Percentiles rank a stretch among this genome's conserved stretches.
These are phyloP conservation scores for slime mould (Dictyostelium discoideum) DNA, from an alignment of 78 protist genomes.

Conservation along the genomic window DNA sequence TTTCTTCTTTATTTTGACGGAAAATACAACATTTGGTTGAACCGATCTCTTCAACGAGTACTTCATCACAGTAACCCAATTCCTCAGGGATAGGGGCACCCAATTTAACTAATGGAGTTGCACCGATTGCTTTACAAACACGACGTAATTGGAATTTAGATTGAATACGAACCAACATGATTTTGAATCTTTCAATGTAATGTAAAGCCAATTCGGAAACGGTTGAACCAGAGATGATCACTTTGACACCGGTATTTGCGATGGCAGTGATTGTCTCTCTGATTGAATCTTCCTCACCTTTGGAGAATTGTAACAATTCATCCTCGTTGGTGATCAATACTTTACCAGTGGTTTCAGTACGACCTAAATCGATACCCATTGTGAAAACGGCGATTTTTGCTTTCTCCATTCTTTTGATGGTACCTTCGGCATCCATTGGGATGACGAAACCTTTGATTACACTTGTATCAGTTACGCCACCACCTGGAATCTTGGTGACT, in stretches of 20 bases:
- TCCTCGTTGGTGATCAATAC: constrained; percentile 95
- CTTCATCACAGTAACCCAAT: constrained; percentile 91
- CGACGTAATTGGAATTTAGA: constrained; percentile 98
- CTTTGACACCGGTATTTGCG: constrained; percentile 96
- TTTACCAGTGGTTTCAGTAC: constrained; percentile 98
- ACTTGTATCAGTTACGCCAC: constrained; percentile 83
- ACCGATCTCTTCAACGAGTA: constrained; percentile 86
- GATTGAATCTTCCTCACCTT: constrained; percentile 93
- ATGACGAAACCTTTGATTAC: constrained; percentile 96
- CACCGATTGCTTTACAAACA: constrained; percentile 94
- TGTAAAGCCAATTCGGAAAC: constrained; percentile 98
- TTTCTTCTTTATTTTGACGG: constrained; percentile 79
- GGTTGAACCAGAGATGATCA: constrained; percentile 91
- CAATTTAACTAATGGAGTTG: constrained; percentile 93
- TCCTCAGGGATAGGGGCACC: constrained; percentile 97
- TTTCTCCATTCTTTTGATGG: constrained; percentile 83
- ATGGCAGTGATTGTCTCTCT: constrained; percentile 88
- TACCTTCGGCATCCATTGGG: constrained; percentile 87
- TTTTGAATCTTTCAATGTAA: constrained; percentile 90
- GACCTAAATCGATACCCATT: constrained; percentile 91
- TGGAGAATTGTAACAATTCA: constrained; percentile 90
- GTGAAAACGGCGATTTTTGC: constrained; percentile 97
- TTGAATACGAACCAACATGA: constrained; percentile 93
- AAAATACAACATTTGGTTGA: constrained; percentile 84
- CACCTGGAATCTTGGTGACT: constrained; percentile 97